A percentile compares a stretch with the other conserved stretches of the same genome.
Conservation (phyloP, 164 flowering plant species). For the Vitis riparia region DNA sequence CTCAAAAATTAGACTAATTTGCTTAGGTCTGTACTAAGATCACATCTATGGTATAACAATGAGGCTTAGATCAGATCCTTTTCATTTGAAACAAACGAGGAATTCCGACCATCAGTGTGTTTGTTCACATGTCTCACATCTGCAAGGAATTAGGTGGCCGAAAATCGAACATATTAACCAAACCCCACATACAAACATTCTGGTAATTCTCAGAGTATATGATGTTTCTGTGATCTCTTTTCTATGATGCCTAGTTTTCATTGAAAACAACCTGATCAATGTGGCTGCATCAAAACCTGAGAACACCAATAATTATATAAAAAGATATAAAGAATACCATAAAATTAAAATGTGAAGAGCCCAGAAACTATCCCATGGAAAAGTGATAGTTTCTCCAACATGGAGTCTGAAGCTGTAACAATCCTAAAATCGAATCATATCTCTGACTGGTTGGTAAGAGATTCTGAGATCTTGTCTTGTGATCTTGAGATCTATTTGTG, state of each 20-base stretch:
- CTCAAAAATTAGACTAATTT: not conserved
- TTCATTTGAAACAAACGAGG: not conserved
- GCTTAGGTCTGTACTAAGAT: not conserved
- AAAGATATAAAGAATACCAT: not conserved
- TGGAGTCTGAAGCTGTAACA: not conserved
- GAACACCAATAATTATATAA: not conserved
- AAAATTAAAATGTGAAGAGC: not conserved
- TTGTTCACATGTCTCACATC: slow-evolving; percentile 1
- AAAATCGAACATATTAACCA: slow-evolving; percentile 16
- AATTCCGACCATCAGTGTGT: slow-evolving; percentile 14
- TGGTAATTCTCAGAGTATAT: slow-evolving; percentile 17
- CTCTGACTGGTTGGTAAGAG: too few species aligned
- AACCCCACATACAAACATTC: slow-evolving; percentile 21
- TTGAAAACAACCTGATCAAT: not conserved
- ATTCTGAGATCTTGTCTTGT: too few species aligned
- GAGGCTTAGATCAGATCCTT: not conserved
- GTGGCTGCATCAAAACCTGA: slow-evolving; percentile 5
- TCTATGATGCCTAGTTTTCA: slow-evolving; percentile 3
- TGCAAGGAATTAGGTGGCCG: slow-evolving; percentile 12
- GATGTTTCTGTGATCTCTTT: slow-evolving; percentile 6
- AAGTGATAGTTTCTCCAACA: not conserved
- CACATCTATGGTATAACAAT: not conserved
- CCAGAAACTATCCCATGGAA: not conserved
- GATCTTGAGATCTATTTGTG: too few species aligned
- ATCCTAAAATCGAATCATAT: too few species aligned